phyloP scores from a whole-genome alignment of 169 alveolate genomes.

The Cryptosporidium xiaoi region DNA sequence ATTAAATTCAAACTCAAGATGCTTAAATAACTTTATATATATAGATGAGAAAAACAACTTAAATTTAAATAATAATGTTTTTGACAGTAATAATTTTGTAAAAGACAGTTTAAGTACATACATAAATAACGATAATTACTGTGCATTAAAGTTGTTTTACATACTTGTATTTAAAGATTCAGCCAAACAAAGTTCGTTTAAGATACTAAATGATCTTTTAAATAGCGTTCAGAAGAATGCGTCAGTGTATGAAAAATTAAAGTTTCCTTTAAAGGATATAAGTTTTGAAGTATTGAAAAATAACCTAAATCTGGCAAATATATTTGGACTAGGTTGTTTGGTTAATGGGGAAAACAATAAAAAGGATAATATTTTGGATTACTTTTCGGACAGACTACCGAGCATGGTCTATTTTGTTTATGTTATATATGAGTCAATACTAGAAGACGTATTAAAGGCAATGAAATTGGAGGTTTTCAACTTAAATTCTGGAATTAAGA shows the following conservation, averaged over 20 bases:
- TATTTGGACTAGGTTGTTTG: not conserved
- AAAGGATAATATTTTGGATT: not conserved
- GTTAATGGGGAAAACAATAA: not conserved
- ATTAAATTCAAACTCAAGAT: not conserved
- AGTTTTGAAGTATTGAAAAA: constrained; percentile 25
- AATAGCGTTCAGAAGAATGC: not conserved
- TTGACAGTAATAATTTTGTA: not conserved
- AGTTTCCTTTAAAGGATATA: constrained; percentile 25
- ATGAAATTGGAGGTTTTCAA: constrained; percentile 14
- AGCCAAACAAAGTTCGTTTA: constrained; percentile 20
- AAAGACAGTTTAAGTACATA: constrained; percentile 35
- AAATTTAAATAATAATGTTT: not conserved
- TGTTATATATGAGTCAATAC: constrained; percentile 56
- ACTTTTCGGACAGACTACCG: constrained; percentile 13
- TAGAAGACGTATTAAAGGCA: constrained; percentile 44
- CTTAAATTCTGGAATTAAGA: not conserved
- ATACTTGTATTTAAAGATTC: constrained; percentile 38
- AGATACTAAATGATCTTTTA: constrained; percentile 28
- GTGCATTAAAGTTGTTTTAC: constrained; percentile 46
- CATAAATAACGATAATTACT: constrained; percentile 32
- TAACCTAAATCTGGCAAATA: no score
- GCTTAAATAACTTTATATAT: not conserved
- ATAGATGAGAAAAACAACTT: not conserved
- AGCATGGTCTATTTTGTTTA: constrained; percentile 29
- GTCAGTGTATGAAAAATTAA: constrained; percentile 9